phyloP scores from a whole-genome alignment of 2,329 filamentous ascomycete species.

The Dothistroma septosporum region DNA sequence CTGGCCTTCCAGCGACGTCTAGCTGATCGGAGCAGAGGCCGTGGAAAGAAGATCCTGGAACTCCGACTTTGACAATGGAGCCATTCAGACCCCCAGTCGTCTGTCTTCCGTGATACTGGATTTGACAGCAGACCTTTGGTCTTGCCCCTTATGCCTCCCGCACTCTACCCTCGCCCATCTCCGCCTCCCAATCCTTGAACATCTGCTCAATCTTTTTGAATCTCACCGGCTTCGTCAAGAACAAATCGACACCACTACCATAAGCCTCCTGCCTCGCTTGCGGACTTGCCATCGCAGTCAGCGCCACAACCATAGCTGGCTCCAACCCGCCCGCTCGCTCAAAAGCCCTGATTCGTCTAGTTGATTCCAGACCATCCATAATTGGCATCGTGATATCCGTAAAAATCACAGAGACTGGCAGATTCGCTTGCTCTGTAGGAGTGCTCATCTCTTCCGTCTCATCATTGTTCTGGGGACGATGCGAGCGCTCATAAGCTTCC shows the following conservation, averaged over 20 bases:
- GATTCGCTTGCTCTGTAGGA: not conserved
- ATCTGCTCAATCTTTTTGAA: not conserved
- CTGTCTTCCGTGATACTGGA: not conserved
- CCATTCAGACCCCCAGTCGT: too few species aligned
- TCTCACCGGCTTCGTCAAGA: not conserved
- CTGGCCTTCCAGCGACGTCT: too few species aligned
- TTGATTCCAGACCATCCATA: slow-evolving; percentile 32
- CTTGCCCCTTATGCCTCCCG: not conserved
- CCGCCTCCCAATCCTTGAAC: slow-evolving; percentile 1
- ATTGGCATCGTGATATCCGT: slow-evolving; percentile 43
- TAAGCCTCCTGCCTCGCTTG: slow-evolving; percentile 28
- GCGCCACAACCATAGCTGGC: slow-evolving; percentile 19
- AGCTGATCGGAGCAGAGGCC: too few species aligned
- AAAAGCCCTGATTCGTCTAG: slow-evolving; percentile 24
- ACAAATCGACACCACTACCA: slow-evolving; percentile 17
- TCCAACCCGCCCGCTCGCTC: slow-evolving; percentile 11
- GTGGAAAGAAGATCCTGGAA: too few species aligned
- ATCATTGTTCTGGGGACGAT: not conserved
- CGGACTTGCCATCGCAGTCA: slow-evolving; percentile 22
- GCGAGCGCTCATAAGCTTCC: slow-evolving; percentile 7
- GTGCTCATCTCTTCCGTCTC: not conserved
- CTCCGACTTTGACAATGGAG: too few species aligned
- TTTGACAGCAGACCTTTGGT: not conserved
- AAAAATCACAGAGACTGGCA: slow-evolving; percentile 37
- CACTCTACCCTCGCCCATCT: not conserved